These are phyloP conservation scores for Protomyces lactucae-debilis DNA, from an alignment of 1,139 yeast species.

Conservation along the genomic window DNA sequence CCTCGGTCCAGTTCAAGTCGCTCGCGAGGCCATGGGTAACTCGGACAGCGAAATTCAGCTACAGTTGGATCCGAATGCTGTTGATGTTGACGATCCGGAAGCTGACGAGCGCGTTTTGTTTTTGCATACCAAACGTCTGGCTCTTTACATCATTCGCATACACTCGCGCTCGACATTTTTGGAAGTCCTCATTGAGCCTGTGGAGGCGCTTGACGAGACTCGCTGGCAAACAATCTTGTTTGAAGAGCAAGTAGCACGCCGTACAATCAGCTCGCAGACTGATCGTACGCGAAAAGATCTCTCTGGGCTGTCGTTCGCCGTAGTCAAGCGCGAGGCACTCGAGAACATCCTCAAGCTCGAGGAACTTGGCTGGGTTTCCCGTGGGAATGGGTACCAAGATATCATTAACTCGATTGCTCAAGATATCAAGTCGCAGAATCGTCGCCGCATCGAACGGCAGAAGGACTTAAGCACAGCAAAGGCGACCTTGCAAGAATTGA, in stretches of 20 bases:
- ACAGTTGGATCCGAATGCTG: slow-evolving; percentile 44
- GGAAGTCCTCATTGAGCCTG: slow-evolving; percentile 68
- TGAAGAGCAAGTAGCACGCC: slow-evolving; percentile 43
- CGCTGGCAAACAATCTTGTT: slow-evolving; percentile 54
- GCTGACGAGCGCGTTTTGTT: slow-evolving; percentile 49
- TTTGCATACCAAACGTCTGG: slow-evolving; percentile 75
- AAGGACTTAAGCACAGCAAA: slow-evolving; percentile 59
- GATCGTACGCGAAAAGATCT: slow-evolving; percentile 23
- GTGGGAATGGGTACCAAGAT: slow-evolving; percentile 71
- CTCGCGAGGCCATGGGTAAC: slow-evolving; percentile 36
- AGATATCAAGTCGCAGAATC: slow-evolving; percentile 75
- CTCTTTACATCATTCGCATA: slow-evolving; percentile 73
- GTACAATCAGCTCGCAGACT: neutral
- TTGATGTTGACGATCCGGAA: slow-evolving; percentile 42
- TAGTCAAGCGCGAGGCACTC: slow-evolving; percentile 68
- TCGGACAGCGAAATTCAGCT: slow-evolving; percentile 39
- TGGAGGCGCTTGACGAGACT: slow-evolving; percentile 62
- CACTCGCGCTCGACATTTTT: slow-evolving; percentile 68
- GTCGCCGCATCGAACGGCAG: slow-evolving; percentile 58
- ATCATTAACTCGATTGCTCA: slow-evolving; percentile 75
- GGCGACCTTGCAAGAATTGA: slow-evolving; percentile 56
- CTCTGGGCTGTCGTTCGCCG: slow-evolving; percentile 59
- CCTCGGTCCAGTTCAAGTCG: slow-evolving; percentile 45
- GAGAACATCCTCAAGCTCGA: slow-evolving; percentile 76
- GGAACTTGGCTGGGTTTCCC: slow-evolving; percentile 56